A percentile compares a stretch with the other conserved stretches of the same genome.
Evolutionary conservation across 441 rosid genomes (phyloP).

Genomic region (Bocquillonia castaneifolia): DNA sequence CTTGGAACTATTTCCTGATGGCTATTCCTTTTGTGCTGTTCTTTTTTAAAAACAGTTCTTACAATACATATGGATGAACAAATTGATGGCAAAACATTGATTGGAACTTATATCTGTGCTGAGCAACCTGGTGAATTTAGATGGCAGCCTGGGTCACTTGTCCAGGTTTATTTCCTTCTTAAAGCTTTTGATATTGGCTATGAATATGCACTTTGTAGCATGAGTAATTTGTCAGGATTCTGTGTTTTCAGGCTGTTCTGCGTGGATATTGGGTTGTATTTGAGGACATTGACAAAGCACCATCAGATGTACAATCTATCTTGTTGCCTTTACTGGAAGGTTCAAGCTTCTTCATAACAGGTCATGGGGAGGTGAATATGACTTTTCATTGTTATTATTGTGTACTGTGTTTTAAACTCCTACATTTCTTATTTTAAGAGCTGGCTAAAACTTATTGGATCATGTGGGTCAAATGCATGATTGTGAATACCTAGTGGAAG

Average conservation of each 20-base stretch:
- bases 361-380: constrained; percentile 74
- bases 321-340: constrained; percentile 88
- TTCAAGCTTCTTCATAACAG: constrained; percentile 54
- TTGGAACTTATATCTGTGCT: constrained; percentile 87
- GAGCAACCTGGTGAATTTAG: constrained; percentile 97
- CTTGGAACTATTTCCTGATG: constrained; percentile 11
- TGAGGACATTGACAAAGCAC: constrained; percentile 95
- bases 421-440: neutral
- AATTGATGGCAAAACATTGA: constrained; percentile 90
- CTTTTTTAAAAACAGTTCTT: constrained; percentile 41
- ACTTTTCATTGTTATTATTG: constrained; percentile 4
- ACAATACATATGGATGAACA: constrained; percentile 97
- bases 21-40: constrained; percentile 13
- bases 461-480: neutral
- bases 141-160: constrained; percentile 98
- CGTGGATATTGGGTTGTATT: constrained; percentile 91
- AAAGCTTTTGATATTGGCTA: constrained; percentile 11
- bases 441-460: neutral
- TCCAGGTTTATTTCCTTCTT: constrained; percentile 61
- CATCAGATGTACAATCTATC: constrained; percentile 78
- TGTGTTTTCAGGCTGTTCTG: constrained; percentile 57
- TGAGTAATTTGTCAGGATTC: constrained; percentile 17
- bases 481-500: neutral
- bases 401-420: neutral
- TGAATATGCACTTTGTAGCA: constrained; percentile 5